A percentile compares a stretch with the other conserved stretches of the same genome.
phyloP scores from a whole-genome alignment of 768 basidiomycete genomes.

The Punctularia strigosozonata region DNA sequence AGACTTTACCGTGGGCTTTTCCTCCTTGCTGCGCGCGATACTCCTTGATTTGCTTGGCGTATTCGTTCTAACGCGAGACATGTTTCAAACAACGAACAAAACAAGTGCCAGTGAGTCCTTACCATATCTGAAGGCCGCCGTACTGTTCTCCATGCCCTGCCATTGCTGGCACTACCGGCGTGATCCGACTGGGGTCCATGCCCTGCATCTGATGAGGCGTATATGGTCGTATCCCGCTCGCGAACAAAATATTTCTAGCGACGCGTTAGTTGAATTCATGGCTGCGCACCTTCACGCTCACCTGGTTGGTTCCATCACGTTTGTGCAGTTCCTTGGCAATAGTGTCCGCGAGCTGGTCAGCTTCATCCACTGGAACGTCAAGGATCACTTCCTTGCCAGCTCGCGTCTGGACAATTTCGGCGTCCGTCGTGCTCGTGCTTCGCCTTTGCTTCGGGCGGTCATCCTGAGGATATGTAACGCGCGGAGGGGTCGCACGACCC shows the following conservation, averaged over 20 bases:
- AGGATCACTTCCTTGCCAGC: slow-evolving; percentile 24
- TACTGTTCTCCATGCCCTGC: slow-evolving; percentile 80
- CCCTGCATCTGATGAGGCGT: slow-evolving; percentile 60
- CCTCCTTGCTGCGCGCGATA: slow-evolving; percentile 69
- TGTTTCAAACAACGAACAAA: no score
- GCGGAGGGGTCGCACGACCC: slow-evolving; percentile 22
- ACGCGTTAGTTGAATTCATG: no score
- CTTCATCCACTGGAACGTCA: slow-evolving; percentile 28
- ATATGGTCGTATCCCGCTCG: slow-evolving; percentile 66
- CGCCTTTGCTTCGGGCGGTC: slow-evolving; percentile 43
- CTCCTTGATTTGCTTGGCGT: slow-evolving; percentile 81
- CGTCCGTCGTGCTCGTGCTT: slow-evolving; percentile 74
- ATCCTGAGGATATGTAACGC: slow-evolving; percentile 9
- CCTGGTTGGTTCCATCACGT: slow-evolving; percentile 33
- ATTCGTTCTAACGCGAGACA: slow-evolving; percentile 73
- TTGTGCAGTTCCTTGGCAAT: slow-evolving; percentile 67
- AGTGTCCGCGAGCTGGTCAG: slow-evolving; percentile 51
- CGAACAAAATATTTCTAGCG: slow-evolving; percentile 71
- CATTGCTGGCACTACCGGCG: slow-evolving; percentile 74
- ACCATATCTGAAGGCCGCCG: slow-evolving; percentile 94
- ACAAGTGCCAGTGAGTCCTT: slow-evolving; percentile 12
- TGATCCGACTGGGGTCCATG: slow-evolving; percentile 57
- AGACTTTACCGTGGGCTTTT: slow-evolving; percentile 85
- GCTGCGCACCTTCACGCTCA: no score
- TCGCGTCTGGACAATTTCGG: slow-evolving; percentile 27